phyloP scores from a whole-genome alignment of 75 land plant genomes.

The Ceratopteris richardii region DNA sequence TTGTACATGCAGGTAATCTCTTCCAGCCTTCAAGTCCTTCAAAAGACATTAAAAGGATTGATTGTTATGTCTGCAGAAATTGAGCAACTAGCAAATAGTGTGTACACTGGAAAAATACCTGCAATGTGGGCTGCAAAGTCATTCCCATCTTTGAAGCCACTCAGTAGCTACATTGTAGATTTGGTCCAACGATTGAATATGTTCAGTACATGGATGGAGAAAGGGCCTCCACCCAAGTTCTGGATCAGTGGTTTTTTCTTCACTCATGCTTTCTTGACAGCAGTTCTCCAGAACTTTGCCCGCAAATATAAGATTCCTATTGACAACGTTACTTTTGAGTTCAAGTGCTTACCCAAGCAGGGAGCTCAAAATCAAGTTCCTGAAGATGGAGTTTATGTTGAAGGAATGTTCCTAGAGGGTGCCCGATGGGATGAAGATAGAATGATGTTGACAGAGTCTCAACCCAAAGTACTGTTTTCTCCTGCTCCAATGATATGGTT shows the following conservation, averaged over 20 bases:
- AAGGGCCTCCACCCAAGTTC: conserved; percentile 29
- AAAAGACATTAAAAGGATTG: conserved; percentile 26
- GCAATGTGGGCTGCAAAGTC: conserved; percentile 28
- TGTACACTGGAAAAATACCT: conserved; percentile 23
- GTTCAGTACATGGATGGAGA: conserved; percentile 26
- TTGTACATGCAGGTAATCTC: conserved; percentile 22
- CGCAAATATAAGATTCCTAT: conserved; percentile 36
- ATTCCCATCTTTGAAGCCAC: conserved; percentile 31
- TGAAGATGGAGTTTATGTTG: conserved; percentile 31
- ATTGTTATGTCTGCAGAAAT: conserved; percentile 30
- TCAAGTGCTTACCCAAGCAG: conserved; percentile 15
- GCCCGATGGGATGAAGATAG: conserved; percentile 29
- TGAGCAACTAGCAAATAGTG: conserved; percentile 26
- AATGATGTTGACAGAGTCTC: conserved; percentile 27
- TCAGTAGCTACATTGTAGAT: conserved; percentile 27
- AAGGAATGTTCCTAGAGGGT: conserved; percentile 36
- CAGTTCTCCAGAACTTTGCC: conserved; percentile 29
- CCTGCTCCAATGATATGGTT: conserved; percentile 36
- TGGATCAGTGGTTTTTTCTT: conserved; percentile 44
- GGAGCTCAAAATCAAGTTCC: conserved; percentile 12
- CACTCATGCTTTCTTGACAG: conserved; percentile 36
- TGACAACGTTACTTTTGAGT: conserved; percentile 29
- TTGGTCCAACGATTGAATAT: conserved; percentile 17
- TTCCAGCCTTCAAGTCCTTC: conserved; percentile 17
- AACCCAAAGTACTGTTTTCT: conserved; percentile 26